Conservation (phyloP, 1,139 yeast species). For the Scheffersomyces cryptocercus region DNA sequence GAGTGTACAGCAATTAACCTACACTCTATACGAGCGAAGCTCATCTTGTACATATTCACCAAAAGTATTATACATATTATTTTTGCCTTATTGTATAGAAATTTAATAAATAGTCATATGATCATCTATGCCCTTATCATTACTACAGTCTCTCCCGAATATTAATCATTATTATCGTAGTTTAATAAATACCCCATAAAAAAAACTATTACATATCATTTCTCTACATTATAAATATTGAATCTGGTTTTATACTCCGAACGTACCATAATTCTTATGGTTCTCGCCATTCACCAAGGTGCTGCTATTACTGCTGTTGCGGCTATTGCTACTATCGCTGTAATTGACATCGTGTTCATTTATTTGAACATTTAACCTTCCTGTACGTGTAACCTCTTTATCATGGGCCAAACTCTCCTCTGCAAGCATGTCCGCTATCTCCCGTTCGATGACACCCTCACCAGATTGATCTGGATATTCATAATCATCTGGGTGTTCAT, state of each 20-base stretch:
- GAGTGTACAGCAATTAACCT: too few relatives aligned
- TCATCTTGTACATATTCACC: too few relatives aligned
- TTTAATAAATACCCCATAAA: too few relatives aligned
- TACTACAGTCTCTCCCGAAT: too few relatives aligned
- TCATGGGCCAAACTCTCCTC: constrained; percentile 3
- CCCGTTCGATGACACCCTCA: constrained; percentile 10
- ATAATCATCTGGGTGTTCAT: constrained; percentile 11
- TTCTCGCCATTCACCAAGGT: constrained; percentile 1
- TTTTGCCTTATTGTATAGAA: too few relatives aligned
- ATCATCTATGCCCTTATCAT: too few relatives aligned
- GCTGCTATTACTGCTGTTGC: constrained; percentile 1
- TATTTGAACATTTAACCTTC: background rate
- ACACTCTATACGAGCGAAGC: too few relatives aligned
- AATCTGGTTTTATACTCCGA: background rate
- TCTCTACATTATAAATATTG: too few relatives aligned
- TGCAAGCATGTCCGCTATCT: constrained; percentile 6
- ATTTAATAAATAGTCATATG: too few relatives aligned
- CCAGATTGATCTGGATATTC: constrained; percentile 14
- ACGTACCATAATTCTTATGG: constrained; percentile 5
- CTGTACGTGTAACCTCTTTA: constrained; percentile 1
- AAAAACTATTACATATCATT: too few relatives aligned
- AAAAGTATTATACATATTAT: too few relatives aligned
- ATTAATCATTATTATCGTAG: too few relatives aligned
- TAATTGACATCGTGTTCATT: background rate
- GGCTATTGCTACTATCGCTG: constrained; percentile 5